Conservation (phyloP, 371 early-diverging fungal genomes). For the Umbelopsis sp. region DNA sequence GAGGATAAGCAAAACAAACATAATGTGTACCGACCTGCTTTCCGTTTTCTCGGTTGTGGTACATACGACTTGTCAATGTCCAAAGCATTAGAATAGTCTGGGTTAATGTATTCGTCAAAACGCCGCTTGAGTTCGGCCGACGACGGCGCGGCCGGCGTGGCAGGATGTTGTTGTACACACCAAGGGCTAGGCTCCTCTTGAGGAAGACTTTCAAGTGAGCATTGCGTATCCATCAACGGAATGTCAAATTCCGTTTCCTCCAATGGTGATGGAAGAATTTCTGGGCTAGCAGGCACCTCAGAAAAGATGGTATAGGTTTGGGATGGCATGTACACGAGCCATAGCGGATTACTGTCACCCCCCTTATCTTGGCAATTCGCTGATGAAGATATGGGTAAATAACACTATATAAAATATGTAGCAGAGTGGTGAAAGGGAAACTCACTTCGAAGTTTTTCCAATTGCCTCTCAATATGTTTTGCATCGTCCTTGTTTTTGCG, state of each 20-base stretch:
- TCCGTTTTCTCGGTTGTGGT: conserved; percentile 19
- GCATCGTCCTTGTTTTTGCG: conserved; percentile 72
- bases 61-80: conserved; percentile 18
- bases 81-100: conserved; percentile 12
- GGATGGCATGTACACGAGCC: conserved; percentile 16
- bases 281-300: conserved; percentile 5
- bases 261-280: not conserved
- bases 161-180: not conserved
- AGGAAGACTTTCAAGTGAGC: not conserved
- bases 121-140: conserved; percentile 13
- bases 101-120: not conserved
- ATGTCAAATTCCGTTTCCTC: conserved; percentile 1
- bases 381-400: not conserved
- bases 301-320: conserved; percentile 15
- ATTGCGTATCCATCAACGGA: conserved; percentile 8
- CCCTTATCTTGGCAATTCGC: not conserved
- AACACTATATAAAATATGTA: no score
- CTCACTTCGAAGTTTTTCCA: conserved; percentile 57
- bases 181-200: conserved; percentile 5
- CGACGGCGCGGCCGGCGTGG: not conserved
- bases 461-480: conserved; percentile 62
- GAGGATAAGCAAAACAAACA: no score
- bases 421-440: not conserved
- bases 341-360: conserved; percentile 18
- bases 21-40: conserved; percentile 3